These are phyloP conservation scores for Ormosia semicastrata DNA, from an alignment of 306 rosid species.

Conservation along the genomic window DNA sequence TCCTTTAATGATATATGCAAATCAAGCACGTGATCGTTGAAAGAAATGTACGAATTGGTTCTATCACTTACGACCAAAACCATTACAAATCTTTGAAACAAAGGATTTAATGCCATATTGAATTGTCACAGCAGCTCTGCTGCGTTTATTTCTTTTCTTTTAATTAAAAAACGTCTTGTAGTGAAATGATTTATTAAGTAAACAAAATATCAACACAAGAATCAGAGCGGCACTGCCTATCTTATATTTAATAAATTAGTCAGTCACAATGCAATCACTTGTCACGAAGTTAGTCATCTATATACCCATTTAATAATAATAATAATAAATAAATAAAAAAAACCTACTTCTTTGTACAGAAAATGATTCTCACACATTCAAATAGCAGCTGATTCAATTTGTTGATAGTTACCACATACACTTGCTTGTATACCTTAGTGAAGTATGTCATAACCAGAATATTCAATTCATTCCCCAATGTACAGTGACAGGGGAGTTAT, in stretches of 20 bases:
- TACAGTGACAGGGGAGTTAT: conserved; percentile 20
- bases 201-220: too few species aligned
- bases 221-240: background rate
- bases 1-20: too few species aligned
- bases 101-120: too few species aligned
- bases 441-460: conserved; percentile 17
- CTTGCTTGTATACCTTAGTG: conserved; percentile 19
- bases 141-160: too few species aligned
- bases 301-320: background rate
- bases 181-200: too few species aligned
- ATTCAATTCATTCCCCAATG: conserved; percentile 28
- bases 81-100: too few species aligned
- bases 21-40: too few species aligned
- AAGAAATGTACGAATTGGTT: too few species aligned
- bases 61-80: too few species aligned
- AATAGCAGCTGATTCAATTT: conserved; percentile 22
- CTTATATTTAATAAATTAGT: background rate
- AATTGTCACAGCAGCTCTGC: too few species aligned
- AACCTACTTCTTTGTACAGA: background rate
- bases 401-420: background rate
- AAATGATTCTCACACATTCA: conserved; percentile 6
- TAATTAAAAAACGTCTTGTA: too few species aligned
- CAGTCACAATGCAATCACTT: background rate
- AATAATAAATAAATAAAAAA: background rate
- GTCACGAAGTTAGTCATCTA: background rate